Evolutionary conservation across 345 rosid genomes (phyloP).

Genomic region (Carallia brachiata): DNA sequence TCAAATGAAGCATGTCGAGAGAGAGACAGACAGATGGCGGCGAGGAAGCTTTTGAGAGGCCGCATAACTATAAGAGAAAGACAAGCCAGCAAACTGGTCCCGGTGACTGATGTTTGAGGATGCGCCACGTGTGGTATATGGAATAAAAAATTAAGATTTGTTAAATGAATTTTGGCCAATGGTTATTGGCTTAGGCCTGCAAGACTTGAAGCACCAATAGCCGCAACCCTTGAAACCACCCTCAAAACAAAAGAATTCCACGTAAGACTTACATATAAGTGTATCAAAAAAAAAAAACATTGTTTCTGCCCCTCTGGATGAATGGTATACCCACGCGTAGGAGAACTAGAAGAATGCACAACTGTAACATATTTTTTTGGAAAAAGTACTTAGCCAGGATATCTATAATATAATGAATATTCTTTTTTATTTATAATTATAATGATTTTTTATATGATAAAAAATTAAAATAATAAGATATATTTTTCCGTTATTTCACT

Average conservation of each 20-base stretch:
- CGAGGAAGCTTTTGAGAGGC: slow-evolving; percentile 45
- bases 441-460: too few relatives aligned
- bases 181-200: slow-evolving; percentile 7
- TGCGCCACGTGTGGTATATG: slow-evolving; percentile 23
- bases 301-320: too few relatives aligned
- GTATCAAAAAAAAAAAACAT: background rate
- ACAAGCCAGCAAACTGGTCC: slow-evolving; percentile 41
- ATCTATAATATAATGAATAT: too few relatives aligned
- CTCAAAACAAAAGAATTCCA: background rate
- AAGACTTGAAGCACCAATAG: slow-evolving; percentile 32
- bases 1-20: slow-evolving; percentile 5
- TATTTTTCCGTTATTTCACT: too few relatives aligned
- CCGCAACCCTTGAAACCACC: slow-evolving; percentile 50
- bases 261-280: background rate
- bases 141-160: too few relatives aligned
- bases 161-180: background rate
- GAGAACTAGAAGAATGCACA: slow-evolving; percentile 8
- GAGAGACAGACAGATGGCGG: slow-evolving; percentile 34
- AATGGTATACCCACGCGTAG: too few relatives aligned
- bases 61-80: slow-evolving; percentile 34
- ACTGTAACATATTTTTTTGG: slow-evolving; percentile 13
- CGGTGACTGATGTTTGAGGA: background rate
- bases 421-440: too few relatives aligned
- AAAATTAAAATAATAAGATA: too few relatives aligned
- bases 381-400: too few relatives aligned